Percentiles rank a stretch among this genome's conserved stretches.
These are phyloP conservation scores for Bruguiera sexangula DNA, from an alignment of 345 rosid genomes.

Conservation along the genomic window DNA sequence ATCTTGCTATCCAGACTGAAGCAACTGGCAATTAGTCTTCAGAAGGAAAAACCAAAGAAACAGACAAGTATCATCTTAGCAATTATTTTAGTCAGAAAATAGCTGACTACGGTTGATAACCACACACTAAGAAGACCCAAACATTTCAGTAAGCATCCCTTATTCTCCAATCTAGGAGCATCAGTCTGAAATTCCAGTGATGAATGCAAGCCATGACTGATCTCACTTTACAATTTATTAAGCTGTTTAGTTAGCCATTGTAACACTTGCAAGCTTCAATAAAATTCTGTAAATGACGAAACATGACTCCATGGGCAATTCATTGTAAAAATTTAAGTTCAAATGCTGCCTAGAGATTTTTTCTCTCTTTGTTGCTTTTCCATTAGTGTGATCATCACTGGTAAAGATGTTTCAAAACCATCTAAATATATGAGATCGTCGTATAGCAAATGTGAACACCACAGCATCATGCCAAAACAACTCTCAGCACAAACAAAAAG, in stretches of 20 bases:
- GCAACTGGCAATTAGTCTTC: neutral
- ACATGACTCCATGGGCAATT: too few species aligned
- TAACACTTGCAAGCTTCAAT: neutral
- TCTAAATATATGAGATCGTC: too few species aligned
- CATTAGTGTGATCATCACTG: too few species aligned
- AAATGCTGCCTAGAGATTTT: too few species aligned
- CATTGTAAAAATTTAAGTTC: too few species aligned
- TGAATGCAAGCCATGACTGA: neutral
- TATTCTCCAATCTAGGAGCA: neutral
- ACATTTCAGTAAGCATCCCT: neutral
- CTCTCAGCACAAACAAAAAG: neutral
- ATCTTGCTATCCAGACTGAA: neutral
- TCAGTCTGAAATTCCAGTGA: neutral
- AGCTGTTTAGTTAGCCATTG: neutral
- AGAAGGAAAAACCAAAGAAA: neutral
- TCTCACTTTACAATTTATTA: slow-evolving; percentile 2
- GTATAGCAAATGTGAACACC: too few species aligned
- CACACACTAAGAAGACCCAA: neutral
- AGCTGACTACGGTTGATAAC: too few species aligned
- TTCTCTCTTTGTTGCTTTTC: too few species aligned
- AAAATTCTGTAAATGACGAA: too few species aligned
- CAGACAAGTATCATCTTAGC: neutral
- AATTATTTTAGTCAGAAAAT: neutral
- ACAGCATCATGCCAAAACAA: neutral
- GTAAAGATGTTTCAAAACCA: too few species aligned